Evolutionary conservation across 2,329 filamentous ascomycete genomes (phyloP).

Genomic region (Penicillium aurantiogriseum): DNA sequence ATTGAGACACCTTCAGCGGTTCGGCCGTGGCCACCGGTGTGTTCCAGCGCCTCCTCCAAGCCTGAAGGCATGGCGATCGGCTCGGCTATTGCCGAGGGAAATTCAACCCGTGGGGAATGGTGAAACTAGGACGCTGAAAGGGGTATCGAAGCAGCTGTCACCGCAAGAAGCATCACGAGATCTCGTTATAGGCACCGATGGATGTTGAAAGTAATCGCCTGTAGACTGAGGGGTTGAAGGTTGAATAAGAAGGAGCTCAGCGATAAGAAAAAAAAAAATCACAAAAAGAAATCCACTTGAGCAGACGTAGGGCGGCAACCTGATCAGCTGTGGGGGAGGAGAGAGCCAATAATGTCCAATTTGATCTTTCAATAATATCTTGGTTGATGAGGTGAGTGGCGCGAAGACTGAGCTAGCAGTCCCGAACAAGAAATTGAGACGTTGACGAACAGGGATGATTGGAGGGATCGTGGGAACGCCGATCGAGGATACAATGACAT

Average conservation of each 20-base stretch:
- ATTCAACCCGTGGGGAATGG: not conserved
- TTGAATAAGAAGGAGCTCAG: not conserved
- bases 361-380: not conserved
- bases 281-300: constrained; percentile 1
- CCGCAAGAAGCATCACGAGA: constrained; percentile 3
- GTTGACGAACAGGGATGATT: constrained; percentile 25
- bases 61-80: constrained; percentile 25
- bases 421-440: constrained; percentile 14
- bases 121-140: constrained; percentile 1
- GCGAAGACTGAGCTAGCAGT: constrained; percentile 13
- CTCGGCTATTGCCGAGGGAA: constrained; percentile 6
- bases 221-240: not conserved
- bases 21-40: constrained; percentile 37
- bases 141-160: not conserved
- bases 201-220: not conserved
- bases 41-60: constrained; percentile 36
- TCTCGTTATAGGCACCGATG: not conserved
- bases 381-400: constrained; percentile 34
- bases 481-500: constrained; percentile 35
- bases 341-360: not conserved
- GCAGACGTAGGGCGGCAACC: constrained; percentile 15
- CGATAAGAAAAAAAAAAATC: not conserved
- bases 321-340: constrained; percentile 17
- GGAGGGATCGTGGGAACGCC: constrained; percentile 27
- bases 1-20: constrained; percentile 38